phyloP scores from a whole-genome alignment of 148 eudicot genomes.

The Persicaria maculosa region DNA sequence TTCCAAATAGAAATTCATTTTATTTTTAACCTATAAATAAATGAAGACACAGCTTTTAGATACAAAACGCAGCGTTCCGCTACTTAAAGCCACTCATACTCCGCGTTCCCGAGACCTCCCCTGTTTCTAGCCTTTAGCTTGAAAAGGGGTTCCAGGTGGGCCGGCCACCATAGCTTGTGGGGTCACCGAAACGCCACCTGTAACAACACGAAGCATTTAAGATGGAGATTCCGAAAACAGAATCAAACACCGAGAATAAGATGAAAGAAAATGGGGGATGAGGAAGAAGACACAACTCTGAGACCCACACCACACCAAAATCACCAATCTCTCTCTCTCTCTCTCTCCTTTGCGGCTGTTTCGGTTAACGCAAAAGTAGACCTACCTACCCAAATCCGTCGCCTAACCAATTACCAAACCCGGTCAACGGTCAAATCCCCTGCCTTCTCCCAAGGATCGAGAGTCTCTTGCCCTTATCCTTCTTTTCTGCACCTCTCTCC shows the following conservation, averaged over 20 bases:
- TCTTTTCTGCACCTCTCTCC: background rate
- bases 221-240: background rate
- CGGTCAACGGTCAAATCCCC: conserved; percentile 2
- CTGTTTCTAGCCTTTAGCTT: too few species aligned
- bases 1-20: too few species aligned
- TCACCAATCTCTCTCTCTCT: background rate
- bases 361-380: conserved; percentile 1
- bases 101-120: background rate
- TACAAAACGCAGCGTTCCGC: background rate
- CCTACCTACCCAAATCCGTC: conserved; percentile 5
- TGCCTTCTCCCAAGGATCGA: background rate
- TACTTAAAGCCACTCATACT: background rate
- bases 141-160: background rate
- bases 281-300: background rate
- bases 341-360: conserved; percentile 1
- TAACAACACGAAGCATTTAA: background rate
- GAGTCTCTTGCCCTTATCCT: background rate
- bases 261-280: background rate
- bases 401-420: conserved; percentile 3
- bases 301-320: background rate
- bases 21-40: background rate
- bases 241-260: background rate
- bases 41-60: background rate
- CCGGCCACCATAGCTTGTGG: background rate
- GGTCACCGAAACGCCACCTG: background rate